Base-by-base conservation (phyloP, 129 eudicot genomes). In the Pulicaria dysenterica region DNA sequence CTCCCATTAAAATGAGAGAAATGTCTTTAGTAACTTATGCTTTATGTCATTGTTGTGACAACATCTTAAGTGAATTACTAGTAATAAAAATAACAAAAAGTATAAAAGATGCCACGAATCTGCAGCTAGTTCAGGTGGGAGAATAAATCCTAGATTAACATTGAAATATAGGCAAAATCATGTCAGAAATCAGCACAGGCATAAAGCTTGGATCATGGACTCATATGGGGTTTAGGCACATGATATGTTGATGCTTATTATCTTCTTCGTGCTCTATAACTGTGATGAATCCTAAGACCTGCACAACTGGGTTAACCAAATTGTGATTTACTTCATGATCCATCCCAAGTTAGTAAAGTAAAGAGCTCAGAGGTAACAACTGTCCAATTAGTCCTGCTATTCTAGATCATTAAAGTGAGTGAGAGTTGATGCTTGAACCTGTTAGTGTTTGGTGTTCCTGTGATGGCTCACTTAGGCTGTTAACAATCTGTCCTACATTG, bases 21-120 rank as follows among this genome's bases (percentile, higher is more conserved):
- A 65, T 67, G 55, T 48, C 58, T 66, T 24, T 43, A 40, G 72
- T 69, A 16, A 54, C 16, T 53, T 54, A 38, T 54, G 51, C 51
- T 41, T 53, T 38, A 69, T 38, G 46, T 69, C 7, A 51, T 37
- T 50, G 13, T 50, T 10, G 46, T 67, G 6, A 37, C 60, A 47
- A 7, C 14, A 31, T 67, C 34, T 67, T 51, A 14, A 49, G 43
- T 49, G 47, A 68, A 16, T 14, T 38, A 11, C 17, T 7, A 6
- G 47, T 39, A 14, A 61, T 61, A 31, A 37, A 59, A 37, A 59
- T 59, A 36, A 6, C 64, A 55, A 8, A 19, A 24, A 56, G 9
- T 19, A 56, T 51, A 19, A 39, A 56, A 19, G 62, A 19, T 19
- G 40, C 8, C 4, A 39, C 39, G 31, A 56, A 39, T n/a, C 40